Percentiles rank a stretch among this genome's conserved stretches.
These are phyloP conservation scores for Rutstroemia sp. DNA, from an alignment of 2,329 filamentous ascomycete genomes.

Conservation along the genomic window DNA sequence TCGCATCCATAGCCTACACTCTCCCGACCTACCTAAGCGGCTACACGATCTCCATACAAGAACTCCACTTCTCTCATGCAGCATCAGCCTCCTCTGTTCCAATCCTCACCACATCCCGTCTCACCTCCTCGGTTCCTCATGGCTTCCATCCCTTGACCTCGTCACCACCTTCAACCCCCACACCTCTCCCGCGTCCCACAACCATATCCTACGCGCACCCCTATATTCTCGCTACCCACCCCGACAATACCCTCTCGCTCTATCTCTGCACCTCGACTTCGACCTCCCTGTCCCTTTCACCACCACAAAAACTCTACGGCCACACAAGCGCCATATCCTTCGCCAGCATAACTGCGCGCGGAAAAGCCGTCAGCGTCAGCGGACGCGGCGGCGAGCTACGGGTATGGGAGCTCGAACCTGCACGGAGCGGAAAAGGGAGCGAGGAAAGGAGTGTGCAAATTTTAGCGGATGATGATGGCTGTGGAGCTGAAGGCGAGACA, in stretches of 20 bases:
- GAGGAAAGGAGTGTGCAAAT: constrained; percentile 1
- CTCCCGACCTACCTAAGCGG: constrained; percentile 68
- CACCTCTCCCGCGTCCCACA: background rate
- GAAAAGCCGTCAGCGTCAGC: constrained; percentile 55
- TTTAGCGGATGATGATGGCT: background rate
- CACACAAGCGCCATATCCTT: constrained; percentile 64
- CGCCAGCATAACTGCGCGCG: constrained; percentile 59
- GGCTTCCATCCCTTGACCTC: constrained; percentile 35
- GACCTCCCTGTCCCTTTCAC: constrained; percentile 46
- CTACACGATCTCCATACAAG: constrained; percentile 90
- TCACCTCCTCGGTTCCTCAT: constrained; percentile 42
- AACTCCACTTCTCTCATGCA: constrained; percentile 53
- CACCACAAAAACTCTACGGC: constrained; percentile 59
- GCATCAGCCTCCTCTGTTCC: constrained; percentile 16
- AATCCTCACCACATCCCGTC: constrained; percentile 37
- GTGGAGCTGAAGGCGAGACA: background rate
- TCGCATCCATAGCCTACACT: constrained; percentile 83
- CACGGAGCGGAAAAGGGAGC: constrained; percentile 8
- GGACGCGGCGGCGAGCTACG: constrained; percentile 10
- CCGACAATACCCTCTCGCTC: constrained; percentile 64
- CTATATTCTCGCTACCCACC: constrained; percentile 60
- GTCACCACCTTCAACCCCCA: constrained; percentile 5
- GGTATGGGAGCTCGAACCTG: background rate
- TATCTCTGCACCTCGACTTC: constrained; percentile 59
- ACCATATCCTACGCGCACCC: constrained; percentile 47